A percentile compares a stretch with the other conserved stretches of the same genome.
phyloP scores from a whole-genome alignment of 495 filamentous ascomycete species.

The Penicillium steckii region DNA sequence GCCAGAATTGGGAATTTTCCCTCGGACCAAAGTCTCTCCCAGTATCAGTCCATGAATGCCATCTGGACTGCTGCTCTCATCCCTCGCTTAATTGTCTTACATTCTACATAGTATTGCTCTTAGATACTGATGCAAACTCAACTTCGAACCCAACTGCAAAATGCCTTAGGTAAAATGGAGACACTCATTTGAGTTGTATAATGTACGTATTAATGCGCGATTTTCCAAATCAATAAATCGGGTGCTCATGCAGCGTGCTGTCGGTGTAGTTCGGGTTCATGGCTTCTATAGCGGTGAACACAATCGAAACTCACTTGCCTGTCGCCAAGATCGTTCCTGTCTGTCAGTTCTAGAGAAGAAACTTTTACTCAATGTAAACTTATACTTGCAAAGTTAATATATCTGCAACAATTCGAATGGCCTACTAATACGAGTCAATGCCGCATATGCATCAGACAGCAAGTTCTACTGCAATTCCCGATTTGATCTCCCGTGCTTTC shows the following conservation, averaged over 20 bases:
- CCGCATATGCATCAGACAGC: too few species aligned
- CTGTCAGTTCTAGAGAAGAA: background rate
- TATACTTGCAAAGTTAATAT: too few species aligned
- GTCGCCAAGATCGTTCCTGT: background rate
- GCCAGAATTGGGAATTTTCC: background rate
- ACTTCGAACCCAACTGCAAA: background rate
- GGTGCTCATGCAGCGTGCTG: background rate
- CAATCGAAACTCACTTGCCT: background rate
- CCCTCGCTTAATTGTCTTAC: constrained; percentile 1
- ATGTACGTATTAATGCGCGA: background rate
- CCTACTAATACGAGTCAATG: too few species aligned
- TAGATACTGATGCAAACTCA: background rate
- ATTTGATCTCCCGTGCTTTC: too few species aligned
- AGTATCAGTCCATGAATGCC: background rate
- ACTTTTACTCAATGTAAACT: too few species aligned
- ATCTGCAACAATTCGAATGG: too few species aligned
- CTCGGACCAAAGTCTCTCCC: background rate
- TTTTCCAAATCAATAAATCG: background rate
- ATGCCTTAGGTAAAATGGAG: background rate
- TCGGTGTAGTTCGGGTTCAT: background rate
- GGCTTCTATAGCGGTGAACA: constrained; percentile 2
- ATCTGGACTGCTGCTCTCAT: background rate
- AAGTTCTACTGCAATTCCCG: too few species aligned
- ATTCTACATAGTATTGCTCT: background rate
- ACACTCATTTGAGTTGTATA: background rate